These are phyloP conservation scores for Vitis hybrid DNA, from an alignment of 177 flowering plant species.

Conservation along the genomic window DNA sequence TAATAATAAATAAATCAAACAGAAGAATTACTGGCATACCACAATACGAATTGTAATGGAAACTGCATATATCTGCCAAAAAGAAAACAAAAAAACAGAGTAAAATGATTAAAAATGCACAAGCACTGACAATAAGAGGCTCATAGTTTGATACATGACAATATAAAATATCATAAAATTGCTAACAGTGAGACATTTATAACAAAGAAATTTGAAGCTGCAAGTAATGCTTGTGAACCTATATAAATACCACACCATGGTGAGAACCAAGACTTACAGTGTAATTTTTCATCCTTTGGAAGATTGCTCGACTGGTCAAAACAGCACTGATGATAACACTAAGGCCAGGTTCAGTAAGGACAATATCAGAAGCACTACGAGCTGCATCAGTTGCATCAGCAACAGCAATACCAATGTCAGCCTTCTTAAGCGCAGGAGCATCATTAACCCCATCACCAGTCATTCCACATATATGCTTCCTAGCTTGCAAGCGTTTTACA, in stretches of 20 bases:
- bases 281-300: slow-evolving; percentile 95
- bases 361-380: slow-evolving; percentile 94
- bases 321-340: slow-evolving; percentile 96
- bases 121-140: background rate
- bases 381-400: slow-evolving; percentile 98
- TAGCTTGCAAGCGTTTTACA: slow-evolving; percentile 80
- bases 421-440: slow-evolving; percentile 94
- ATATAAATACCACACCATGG: background rate
- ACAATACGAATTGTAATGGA: slow-evolving; percentile 91
- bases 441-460: slow-evolving; percentile 99
- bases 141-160: background rate
- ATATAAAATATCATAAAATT: background rate
- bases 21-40: slow-evolving; percentile 44
- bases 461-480: slow-evolving; percentile 94
- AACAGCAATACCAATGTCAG: slow-evolving; percentile 94
- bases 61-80: slow-evolving; percentile 82
- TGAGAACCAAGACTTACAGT: slow-evolving; percentile 45
- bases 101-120: background rate
- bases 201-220: background rate
- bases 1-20: background rate
- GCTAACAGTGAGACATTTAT: background rate
- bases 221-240: too few species aligned
- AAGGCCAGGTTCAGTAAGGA: slow-evolving; percentile 91
- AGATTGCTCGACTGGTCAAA: slow-evolving; percentile 88
- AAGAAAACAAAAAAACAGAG: slow-evolving; percentile 3